Evolutionary conservation across 2,329 filamentous ascomycete genomes (phyloP), one percentile per base, ranked within the genome.

Genomic region (Apiospora koreana): DNA sequence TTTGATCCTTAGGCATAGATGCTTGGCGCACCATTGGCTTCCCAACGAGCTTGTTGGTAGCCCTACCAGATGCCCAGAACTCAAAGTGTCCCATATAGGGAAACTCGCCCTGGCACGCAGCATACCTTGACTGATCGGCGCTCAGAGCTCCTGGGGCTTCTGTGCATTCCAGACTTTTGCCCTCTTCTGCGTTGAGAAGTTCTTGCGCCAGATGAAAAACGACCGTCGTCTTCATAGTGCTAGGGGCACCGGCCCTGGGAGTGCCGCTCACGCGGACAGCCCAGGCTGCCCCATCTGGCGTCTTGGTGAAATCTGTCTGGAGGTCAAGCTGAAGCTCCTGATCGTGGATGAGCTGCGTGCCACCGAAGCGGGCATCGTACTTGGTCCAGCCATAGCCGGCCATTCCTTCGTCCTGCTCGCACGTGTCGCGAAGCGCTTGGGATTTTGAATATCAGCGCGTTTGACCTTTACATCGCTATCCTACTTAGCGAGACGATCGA

Each of bases 361-460:
- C 96, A 72, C 96, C 96, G 69, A 87, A 92, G 71, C 96, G 88
- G 28, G 94, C 91, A 81, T 99, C 96, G 81, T 97, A 99, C 79
- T 97, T 94, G 77, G 98, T 95, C 96, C 96, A 99, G 72, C 96
- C 96, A 80, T 99, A 99, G 69, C 95, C 95, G 64, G 90, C 92
- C 88, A 99, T 97, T 74, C 93, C 93, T 79, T 97, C 94, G 80
- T 96, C 89, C 80, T 99, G 96, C 81, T 98, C 96, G 83, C 96
- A 99, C 0, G 96, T 98, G 80, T 98, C 94, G 73, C 96, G 91
- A 76, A 98, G 92, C 76, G 91, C 94, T 96, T 78, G 1, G 14
- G 9, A 4, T 18, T 18, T 38, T 23, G 31, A 23, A 6, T 35
- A 54, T 74, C 69, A 75, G 71, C 10, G 45, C 67, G 43, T 38